These are phyloP conservation scores for Coemansia sp. DNA, from an alignment of 192 early-diverging fungal genomes.

Conservation along the genomic window DNA sequence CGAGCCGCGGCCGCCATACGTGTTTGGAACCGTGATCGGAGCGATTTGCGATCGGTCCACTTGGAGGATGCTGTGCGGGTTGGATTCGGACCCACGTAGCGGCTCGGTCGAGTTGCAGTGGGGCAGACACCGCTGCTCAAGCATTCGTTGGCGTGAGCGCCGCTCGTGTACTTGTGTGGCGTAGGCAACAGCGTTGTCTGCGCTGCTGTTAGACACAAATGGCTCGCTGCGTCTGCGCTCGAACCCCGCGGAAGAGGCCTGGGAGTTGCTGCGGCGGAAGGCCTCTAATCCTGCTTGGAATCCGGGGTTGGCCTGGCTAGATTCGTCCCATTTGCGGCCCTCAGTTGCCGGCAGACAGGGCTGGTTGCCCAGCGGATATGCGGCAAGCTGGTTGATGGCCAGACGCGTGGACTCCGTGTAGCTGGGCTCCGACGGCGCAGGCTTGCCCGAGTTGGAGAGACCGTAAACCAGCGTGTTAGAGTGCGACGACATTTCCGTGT, in stretches of 20 bases:
- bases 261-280: slow-evolving; percentile 6
- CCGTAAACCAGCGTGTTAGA: slow-evolving; percentile 24
- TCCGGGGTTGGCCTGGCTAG: neutral
- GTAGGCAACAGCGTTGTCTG: neutral
- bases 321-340: neutral
- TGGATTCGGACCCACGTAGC: neutral
- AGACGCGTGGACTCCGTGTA: slow-evolving; percentile 35
- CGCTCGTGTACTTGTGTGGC: slow-evolving; percentile 5
- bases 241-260: neutral
- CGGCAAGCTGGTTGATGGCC: slow-evolving; percentile 29
- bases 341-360: neutral
- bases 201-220: slow-evolving; percentile 1
- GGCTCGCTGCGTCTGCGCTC: slow-evolving; percentile 38
- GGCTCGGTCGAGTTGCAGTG: slow-evolving; percentile 2
- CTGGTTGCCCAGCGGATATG: slow-evolving; percentile 8
- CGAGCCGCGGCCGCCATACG: neutral
- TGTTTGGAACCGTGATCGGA: neutral
- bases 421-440: slow-evolving; percentile 19
- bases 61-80: neutral
- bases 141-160: slow-evolving; percentile 24
- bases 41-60: neutral
- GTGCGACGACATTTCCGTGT: slow-evolving; percentile 26
- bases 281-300: neutral
- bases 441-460: slow-evolving; percentile 4
- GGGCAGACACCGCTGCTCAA: slow-evolving; percentile 10